Evolutionary conservation across 2,329 filamentous ascomycete species (phyloP), one percentile per base, ranked within the genome.

Genomic region (Metarhizium album): DNA sequence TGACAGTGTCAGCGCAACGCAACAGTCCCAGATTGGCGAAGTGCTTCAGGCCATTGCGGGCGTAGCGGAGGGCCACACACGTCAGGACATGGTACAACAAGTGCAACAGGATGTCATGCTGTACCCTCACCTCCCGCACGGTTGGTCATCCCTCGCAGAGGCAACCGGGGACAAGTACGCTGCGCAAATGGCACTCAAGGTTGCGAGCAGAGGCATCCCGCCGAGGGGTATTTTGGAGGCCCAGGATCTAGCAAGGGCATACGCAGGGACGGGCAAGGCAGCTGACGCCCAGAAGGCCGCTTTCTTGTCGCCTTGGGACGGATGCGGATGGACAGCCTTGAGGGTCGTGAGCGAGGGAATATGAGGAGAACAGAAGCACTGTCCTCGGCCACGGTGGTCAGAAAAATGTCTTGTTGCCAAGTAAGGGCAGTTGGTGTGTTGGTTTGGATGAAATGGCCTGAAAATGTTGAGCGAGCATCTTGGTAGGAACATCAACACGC

Each of bases 241-340:
- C 1, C 72, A 75, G 23, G 86, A 88, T 53, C 67, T 97, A 50
- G 81, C 87, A 2, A 72, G 73, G 55, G 85, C 88, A 4, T 90
- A 87, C 71, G 80, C 85, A 2, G 84, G 86, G 1, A 90, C 86
- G 0, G 83, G 86, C 1, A 79, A 73, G 52, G 74, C 81, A 3
- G 79, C 77, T 3, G 86, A 95, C 74, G 84, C 87, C 22, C 86
- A 95, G 67, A 79, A 78, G 56, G 84, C 86, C 6, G 78, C 90
- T 45, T 78, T 93, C 66, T 67, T 94, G 58, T 87, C 90, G 37
- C 93, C 93, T 5, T 97, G 91, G 90, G 73, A 70, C 52, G 65
- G 57, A 42, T 70, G 70, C 22, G 83, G 83, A 0, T 93, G 88
- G 88, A 70, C 72, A 51, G 75, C 74, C 2, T 61, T 87, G 58